These are phyloP conservation scores for Coemansia sp. DNA, from an alignment of 192 early-diverging fungal genomes.

Conservation along the genomic window DNA sequence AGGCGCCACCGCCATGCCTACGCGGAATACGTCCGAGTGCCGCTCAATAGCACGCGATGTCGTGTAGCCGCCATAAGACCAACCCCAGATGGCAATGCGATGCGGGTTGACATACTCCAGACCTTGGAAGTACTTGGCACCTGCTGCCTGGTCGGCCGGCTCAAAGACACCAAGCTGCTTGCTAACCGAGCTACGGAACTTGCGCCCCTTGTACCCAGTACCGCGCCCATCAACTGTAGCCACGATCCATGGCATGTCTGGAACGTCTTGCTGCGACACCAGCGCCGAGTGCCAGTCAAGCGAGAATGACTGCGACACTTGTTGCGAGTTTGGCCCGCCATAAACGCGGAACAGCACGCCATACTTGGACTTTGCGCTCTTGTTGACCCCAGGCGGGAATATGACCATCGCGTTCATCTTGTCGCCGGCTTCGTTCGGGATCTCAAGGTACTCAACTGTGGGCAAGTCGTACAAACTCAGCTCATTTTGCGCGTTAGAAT, in stretches of 20 bases:
- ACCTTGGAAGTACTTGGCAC: conserved; percentile 67
- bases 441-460: conserved; percentile 47
- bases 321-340: conserved; percentile 90
- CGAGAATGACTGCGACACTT: conserved; percentile 65
- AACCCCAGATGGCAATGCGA: conserved; percentile 93
- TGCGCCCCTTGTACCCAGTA: conserved; percentile 83
- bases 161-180: conserved; percentile 82
- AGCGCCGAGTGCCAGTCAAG: conserved; percentile 75
- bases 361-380: conserved; percentile 65
- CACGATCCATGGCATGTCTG: conserved; percentile 67
- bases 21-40: conserved; percentile 76
- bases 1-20: conserved; percentile 93
- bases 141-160: conserved; percentile 83
- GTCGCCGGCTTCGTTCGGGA: conserved; percentile 51
- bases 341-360: conserved; percentile 87
- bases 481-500: conserved; percentile 50
- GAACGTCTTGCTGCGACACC: conserved; percentile 57
- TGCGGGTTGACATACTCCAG: conserved; percentile 77
- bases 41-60: conserved; percentile 84
- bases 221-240: conserved; percentile 86
- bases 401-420: conserved; percentile 81
- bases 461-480: conserved; percentile 66
- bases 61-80: conserved; percentile 93
- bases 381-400: conserved; percentile 79
- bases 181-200: conserved; percentile 73